A percentile compares a stretch with the other conserved stretches of the same genome.
phyloP scores from a whole-genome alignment of 768 basidiomycete genomes.

The Xerocomellus amylosporus region DNA sequence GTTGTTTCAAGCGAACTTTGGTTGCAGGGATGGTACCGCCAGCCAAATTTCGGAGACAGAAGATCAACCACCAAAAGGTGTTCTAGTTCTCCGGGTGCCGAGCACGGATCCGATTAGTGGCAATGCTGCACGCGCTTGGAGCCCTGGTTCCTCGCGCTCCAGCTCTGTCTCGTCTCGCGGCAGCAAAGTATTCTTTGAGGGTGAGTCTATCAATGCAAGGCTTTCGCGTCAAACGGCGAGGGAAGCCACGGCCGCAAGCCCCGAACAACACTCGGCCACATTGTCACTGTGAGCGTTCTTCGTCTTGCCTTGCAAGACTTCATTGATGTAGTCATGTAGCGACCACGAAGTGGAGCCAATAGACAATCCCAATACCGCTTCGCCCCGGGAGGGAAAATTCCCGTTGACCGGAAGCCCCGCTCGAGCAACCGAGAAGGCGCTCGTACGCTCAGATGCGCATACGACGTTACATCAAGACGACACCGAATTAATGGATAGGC shows the following conservation, averaged over 20 bases:
- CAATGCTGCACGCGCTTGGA: neutral
- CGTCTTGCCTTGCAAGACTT: neutral
- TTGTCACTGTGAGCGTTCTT: neutral
- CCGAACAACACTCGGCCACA: neutral
- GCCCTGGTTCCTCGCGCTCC: too few relatives aligned
- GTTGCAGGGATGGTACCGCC: neutral
- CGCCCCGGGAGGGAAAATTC: neutral
- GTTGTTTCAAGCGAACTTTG: neutral
- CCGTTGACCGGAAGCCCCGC: neutral
- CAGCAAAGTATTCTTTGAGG: neutral
- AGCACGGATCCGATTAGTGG: neutral
- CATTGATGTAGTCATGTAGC: slow-evolving; percentile 1
- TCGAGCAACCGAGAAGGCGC: neutral
- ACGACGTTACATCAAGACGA: neutral
- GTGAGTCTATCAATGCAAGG: too few relatives aligned
- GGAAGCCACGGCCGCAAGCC: neutral
- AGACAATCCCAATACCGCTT: neutral
- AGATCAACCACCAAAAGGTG: neutral
- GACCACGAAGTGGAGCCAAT: neutral
- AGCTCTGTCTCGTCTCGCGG: neutral
- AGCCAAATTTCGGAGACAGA: neutral
- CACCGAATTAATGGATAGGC: neutral
- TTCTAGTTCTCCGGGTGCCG: neutral
- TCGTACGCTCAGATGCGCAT: neutral
- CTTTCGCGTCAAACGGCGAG: neutral